A percentile compares a stretch with the other conserved stretches of the same genome.
Evolutionary conservation across 2,329 filamentous ascomycete genomes (phyloP).

Genomic region (Cladosporium velox): DNA sequence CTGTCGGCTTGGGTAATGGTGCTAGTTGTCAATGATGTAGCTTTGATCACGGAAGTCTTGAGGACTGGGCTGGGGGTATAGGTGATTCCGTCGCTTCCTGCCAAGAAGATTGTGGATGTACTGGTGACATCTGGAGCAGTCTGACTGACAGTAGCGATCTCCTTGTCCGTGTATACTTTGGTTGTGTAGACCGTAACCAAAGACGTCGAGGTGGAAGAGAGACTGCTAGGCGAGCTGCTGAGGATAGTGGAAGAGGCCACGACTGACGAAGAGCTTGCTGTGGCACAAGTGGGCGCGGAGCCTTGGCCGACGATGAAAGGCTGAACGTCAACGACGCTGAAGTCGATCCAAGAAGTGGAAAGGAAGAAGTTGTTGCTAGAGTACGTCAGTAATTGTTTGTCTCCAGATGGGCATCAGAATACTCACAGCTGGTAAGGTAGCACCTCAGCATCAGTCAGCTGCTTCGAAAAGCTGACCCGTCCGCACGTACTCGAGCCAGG

Average conservation of each 20-base stretch:
- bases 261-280: conserved; percentile 7
- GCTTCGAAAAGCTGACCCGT: conserved; percentile 41
- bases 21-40: conserved; percentile 26
- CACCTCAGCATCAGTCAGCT: conserved; percentile 40
- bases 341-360: conserved; percentile 46
- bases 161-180: conserved; percentile 32
- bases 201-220: conserved; percentile 13
- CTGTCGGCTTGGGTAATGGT: conserved; percentile 23
- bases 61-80: conserved; percentile 36
- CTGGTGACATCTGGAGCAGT: conserved; percentile 34
- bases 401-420: not conserved
- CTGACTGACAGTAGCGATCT: conserved; percentile 31
- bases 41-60: conserved; percentile 30
- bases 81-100: conserved; percentile 38
- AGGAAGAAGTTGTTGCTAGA: conserved; percentile 42
- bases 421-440: conserved; percentile 42
- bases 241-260: conserved; percentile 7
- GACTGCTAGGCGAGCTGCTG: not conserved
- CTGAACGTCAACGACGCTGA: conserved; percentile 41
- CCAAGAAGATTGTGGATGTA: conserved; percentile 28
- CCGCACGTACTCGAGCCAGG: conserved; percentile 38
- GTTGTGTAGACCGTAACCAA: conserved; percentile 35
- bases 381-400: not conserved
- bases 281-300: conserved; percentile 30
- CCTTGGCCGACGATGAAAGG: conserved; percentile 42